phyloP scores from a whole-genome alignment of 2,329 filamentous ascomycete species.

The Thelonectria discophora region DNA sequence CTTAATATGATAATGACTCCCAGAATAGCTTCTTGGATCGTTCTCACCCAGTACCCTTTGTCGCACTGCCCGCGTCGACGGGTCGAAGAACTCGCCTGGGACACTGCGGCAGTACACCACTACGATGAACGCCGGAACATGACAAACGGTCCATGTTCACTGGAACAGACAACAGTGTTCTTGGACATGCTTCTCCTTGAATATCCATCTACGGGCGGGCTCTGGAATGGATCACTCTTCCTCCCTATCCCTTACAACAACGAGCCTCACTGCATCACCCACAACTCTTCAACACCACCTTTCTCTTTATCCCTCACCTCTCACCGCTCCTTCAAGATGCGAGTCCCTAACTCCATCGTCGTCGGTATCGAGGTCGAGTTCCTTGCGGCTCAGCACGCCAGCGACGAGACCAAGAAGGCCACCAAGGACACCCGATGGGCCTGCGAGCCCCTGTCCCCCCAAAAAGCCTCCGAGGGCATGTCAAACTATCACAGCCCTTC shows the following conservation, averaged over 20 bases:
- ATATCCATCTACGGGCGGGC: neutral
- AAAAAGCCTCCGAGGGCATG: slow-evolving; percentile 10
- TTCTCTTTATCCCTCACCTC: no score
- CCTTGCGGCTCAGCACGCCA: slow-evolving; percentile 34
- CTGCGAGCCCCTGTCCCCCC: slow-evolving; percentile 21
- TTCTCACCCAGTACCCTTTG: neutral
- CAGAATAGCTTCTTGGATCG: neutral
- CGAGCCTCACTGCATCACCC: no score
- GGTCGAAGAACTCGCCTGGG: neutral
- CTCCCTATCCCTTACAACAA: no score
- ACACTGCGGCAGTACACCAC: neutral
- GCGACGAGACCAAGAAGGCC: slow-evolving; percentile 8
- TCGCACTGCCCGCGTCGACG: neutral
- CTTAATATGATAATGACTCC: no score
- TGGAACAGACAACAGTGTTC: no score
- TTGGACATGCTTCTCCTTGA: neutral
- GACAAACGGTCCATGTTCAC: neutral
- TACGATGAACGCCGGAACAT: neutral
- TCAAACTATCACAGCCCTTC: neutral
- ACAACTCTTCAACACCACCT: neutral
- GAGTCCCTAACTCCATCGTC: slow-evolving; percentile 14
- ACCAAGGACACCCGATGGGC: slow-evolving; percentile 25
- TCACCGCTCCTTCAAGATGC: neutral
- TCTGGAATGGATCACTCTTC: no score
- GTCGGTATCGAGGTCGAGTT: slow-evolving; percentile 44